Base-by-base conservation (phyloP, 2,329 filamentous ascomycete genomes). In the Clonostachys rhizophaga region DNA sequence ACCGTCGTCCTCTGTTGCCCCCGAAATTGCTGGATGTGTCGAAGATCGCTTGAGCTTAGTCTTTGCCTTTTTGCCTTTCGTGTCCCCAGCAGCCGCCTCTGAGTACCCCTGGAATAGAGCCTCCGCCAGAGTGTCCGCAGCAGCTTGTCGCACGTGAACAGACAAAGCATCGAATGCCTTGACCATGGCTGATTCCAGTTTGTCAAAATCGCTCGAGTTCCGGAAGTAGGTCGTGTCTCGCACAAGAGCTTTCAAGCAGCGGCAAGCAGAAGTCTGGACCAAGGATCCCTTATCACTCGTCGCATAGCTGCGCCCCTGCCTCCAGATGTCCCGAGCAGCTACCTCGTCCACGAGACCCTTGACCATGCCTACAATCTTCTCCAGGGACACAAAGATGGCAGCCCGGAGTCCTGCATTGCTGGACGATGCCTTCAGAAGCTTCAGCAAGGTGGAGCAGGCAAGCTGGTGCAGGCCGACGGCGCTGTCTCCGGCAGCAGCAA, bases 401-500 rank as follows among this genome's bases (percentile, higher is more conserved):
- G 87, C 89, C 50, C 91, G 83, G 47, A 96, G 71, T 1, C 91
- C 94, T 0, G 90, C 85, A 72, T 96, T 86, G 57, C 75, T 88
- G 49, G 86, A 83, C 1, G 91, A 84, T 11, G 81, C 72, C 66
- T 96, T 97, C 52, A 95, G 69, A 1, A 91, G 72, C 66, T 91
- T 95, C 48, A 95, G 58, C 45, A 95, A 68, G 6, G 83, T 80
- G 11, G 82, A 78, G 55, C 84, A 89, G 14, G 85, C 82, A 50
- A 95, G 69, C 47, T 85, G 84, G 51, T 94, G 89, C 50, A 96
- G 72, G 52, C 86, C 85, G 64, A 95, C 89, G 43, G 89, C 90
- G 65, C 92, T 96, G 65, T 97, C 94, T 46, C 94, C 94, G 3
- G 92, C 92, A n/a, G 87, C 83, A 49, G 86, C 88, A 66, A 91